Base-by-base conservation (phyloP, 306 rosid species). In the Datisca glomerata region DNA sequence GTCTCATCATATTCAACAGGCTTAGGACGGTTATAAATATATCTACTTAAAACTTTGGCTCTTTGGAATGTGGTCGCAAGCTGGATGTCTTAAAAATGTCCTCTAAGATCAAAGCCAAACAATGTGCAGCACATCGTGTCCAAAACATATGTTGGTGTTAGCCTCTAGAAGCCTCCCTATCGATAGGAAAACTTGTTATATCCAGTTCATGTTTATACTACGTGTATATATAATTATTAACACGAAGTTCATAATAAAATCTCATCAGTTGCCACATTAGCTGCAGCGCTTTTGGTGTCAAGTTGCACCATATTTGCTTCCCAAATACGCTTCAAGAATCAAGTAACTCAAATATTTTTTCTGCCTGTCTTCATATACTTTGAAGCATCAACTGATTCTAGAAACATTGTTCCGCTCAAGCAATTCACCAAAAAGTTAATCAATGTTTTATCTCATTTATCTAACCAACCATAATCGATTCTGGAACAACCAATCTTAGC, bases 391-490 rank as follows among this genome's bases (percentile, higher is more conserved):
- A 40, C 6, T 11, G 45, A 40, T 14, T 18, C 25, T 18, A 41
- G 11, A 20, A 41, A 41, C 15, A 41, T 12, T 4, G 45, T 41
- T 14, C 45, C 24, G 18, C 12, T 41, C 11, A 25, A 25, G 4
- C 25, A 18, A 20, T 41, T 41, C 18, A 19, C 25, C n/a, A 41
- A 41, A 1, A 41, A 41, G 45, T 41, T 41, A 41, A 41, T 41
- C 24, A 41, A 3, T 20, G 45, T 19, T 25, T 6, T 43, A 43
- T 43, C 5, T 43, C 32, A 21, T 8, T 9, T 43, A 22, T 43
- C 2, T 3, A 12, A 21, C 32, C 48, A 43, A n/a, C 29, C 16
- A 6, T 13, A 15, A 0, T 3, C 44, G 5, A 40, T 8, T 15
- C 21, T 8, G 4, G 32, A 21, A 19, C 31, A 22, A 19, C 46